Conservation (phyloP, 805 yeast species). For the Suhomyces faveliae region DNA sequence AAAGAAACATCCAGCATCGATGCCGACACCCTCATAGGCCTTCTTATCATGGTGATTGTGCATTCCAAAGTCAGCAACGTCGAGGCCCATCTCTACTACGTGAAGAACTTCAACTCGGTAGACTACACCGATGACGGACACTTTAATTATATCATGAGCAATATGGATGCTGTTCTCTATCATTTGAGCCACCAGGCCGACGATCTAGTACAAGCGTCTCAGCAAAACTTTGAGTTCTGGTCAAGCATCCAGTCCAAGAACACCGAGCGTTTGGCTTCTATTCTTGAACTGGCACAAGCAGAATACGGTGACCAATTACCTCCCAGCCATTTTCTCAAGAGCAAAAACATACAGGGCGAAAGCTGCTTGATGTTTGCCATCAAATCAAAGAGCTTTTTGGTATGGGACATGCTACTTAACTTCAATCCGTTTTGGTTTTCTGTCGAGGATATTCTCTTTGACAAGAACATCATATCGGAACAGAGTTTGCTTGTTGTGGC, state of each 20-base stretch:
- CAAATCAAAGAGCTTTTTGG: slow-evolving; percentile 41
- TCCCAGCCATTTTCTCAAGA: slow-evolving; percentile 20
- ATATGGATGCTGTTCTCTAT: slow-evolving; percentile 76
- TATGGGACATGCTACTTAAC: slow-evolving; percentile 48
- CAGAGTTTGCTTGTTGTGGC: slow-evolving; percentile 62
- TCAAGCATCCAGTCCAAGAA: slow-evolving; percentile 40
- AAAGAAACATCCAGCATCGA: slow-evolving; percentile 36
- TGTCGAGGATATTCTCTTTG: slow-evolving; percentile 65
- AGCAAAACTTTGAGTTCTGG: slow-evolving; percentile 55
- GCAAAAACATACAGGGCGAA: slow-evolving; percentile 53
- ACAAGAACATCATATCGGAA: slow-evolving; percentile 50
- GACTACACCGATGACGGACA: slow-evolving; percentile 48
- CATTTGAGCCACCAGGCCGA: slow-evolving; percentile 48
- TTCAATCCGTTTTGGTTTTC: slow-evolving; percentile 51
- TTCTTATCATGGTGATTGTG: slow-evolving; percentile 68
- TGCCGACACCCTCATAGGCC: slow-evolving; percentile 78
- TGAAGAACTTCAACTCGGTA: slow-evolving; percentile 54
- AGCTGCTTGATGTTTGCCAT: slow-evolving; percentile 68
- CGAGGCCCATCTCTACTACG: slow-evolving; percentile 63
- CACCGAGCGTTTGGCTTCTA: slow-evolving; percentile 10
- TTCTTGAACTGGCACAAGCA: slow-evolving; percentile 1
- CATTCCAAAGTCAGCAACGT: slow-evolving; percentile 58
- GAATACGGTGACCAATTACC: slow-evolving; percentile 13
- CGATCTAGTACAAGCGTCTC: slow-evolving; percentile 42
- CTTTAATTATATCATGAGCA: slow-evolving; percentile 74